A percentile compares a stretch with the other conserved stretches of the same genome.
These are phyloP conservation scores for Trametes maxima DNA, from an alignment of 768 basidiomycete species.

Conservation along the genomic window DNA sequence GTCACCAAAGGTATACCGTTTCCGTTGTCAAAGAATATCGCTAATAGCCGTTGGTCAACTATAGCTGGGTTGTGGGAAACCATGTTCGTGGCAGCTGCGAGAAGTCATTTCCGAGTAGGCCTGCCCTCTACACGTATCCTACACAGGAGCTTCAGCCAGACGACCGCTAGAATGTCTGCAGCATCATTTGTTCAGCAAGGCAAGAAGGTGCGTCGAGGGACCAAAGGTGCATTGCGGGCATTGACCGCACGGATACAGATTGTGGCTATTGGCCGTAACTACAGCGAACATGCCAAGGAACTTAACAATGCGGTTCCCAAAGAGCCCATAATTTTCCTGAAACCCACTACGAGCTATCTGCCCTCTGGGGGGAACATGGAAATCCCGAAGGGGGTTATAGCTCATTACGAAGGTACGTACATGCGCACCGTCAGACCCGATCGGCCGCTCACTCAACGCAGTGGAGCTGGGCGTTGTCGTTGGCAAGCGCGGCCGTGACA, in stretches of 20 bases:
- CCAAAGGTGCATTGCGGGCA: not conserved
- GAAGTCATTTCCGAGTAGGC: not conserved
- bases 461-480: conserved; percentile 99
- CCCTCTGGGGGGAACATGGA: conserved; percentile 77
- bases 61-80: not conserved
- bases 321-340: conserved; percentile 98
- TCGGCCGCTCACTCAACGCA: conserved; percentile 28
- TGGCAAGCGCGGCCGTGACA: conserved; percentile 83
- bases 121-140: not conserved
- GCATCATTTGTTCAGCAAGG: conserved; percentile 47
- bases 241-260: conserved; percentile 52
- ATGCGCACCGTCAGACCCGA: not conserved
- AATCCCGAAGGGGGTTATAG: conserved; percentile 79
- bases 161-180: conserved; percentile 36
- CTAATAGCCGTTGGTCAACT: no score
- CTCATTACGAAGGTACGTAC: conserved; percentile 85
- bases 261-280: conserved; percentile 95
- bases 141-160: conserved; percentile 14
- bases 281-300: conserved; percentile 89
- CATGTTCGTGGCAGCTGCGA: conserved; percentile 3
- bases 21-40: no score
- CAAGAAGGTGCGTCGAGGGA: conserved; percentile 42
- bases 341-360: conserved; percentile 92
- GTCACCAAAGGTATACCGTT: no score
- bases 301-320: conserved; percentile 85